Evolutionary conservation across 257 asterid species (phyloP), one percentile per base, ranked within the genome.

Genomic region (Fraxinus excelsior): DNA sequence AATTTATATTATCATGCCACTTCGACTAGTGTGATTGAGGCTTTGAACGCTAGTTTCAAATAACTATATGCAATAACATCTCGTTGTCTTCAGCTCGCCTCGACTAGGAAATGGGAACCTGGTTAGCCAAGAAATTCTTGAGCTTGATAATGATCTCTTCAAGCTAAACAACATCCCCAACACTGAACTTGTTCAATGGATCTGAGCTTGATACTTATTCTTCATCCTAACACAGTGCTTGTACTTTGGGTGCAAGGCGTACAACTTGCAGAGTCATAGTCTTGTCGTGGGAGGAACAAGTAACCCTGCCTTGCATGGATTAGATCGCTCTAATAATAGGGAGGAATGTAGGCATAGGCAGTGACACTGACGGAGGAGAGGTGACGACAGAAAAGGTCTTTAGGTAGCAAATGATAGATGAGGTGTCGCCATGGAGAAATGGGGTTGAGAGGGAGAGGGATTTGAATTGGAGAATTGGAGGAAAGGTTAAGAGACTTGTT

Each of bases 191-290:
- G 81, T 92, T 94, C 51, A 79, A 49, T 42, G 91, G 94, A 89
- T 94, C 98, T 94, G 97, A 56, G 94, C 99, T 79, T 94, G 99
- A 86, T 83, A 94, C 92, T 82, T 94, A 96, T 91, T 94, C 97
- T 91, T 94, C 87, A 80, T 82, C 91, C 94, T 82, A 76, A 92
- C 94, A n/a, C 99, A 87, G 19, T 98, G 94, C 87, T 94, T 90
- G 90, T 94, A 94, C 93, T 94, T 94, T 0, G 98, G 98, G 77
- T 94, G 99, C 97, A 72, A 92, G 82, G 0, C 98, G 98, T 10
- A 83, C 80, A 1, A 95, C 98, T 76, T 95, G 98, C 49, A 95
- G 97, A 0, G 95, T 91, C 5, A 92, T 91, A 0, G 99, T 94
- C 84, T 92, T 91, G 91, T 94, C 99, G 80, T 42, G 91, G 86